phyloP scores from a whole-genome alignment of 345 rosid genomes.

The Draba incana region DNA sequence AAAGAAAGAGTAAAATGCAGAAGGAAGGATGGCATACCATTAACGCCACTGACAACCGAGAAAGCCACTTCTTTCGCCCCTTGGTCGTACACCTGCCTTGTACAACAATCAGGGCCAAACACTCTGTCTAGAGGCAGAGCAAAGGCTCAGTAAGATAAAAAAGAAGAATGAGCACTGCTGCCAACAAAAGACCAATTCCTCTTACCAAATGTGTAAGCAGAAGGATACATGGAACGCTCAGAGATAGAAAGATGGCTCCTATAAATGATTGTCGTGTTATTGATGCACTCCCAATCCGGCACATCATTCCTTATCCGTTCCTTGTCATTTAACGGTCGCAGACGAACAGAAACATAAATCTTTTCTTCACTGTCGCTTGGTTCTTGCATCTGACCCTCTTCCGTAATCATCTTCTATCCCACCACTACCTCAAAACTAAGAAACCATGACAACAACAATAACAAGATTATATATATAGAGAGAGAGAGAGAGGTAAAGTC shows the following conservation, averaged over 20 bases:
- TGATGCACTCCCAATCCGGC: conserved; percentile 88
- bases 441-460: conserved; percentile 17
- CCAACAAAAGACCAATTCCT: neutral
- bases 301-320: conserved; percentile 65
- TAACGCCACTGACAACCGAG: conserved; percentile 77
- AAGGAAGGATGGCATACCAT: conserved; percentile 35
- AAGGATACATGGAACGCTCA: conserved; percentile 86
- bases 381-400: conserved; percentile 54
- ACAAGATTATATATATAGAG: neutral
- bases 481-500: conserved; percentile 6
- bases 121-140: conserved; percentile 64
- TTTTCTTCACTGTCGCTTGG: conserved; percentile 52
- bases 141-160: conserved; percentile 28
- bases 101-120: conserved; percentile 63
- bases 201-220: conserved; percentile 86
- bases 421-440: conserved; percentile 16
- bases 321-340: conserved; percentile 82
- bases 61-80: conserved; percentile 86
- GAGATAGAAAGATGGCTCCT: conserved; percentile 70
- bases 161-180: conserved; percentile 23
- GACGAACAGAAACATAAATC: conserved; percentile 76
- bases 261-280: conserved; percentile 61
- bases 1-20: conserved; percentile 36
- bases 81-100: conserved; percentile 72
- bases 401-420: conserved; percentile 54